These are phyloP conservation scores for baker's yeast (Saccharomyces cerevisiae) DNA, from an alignment of 805 yeast genomes.

Conservation along the genomic window DNA sequence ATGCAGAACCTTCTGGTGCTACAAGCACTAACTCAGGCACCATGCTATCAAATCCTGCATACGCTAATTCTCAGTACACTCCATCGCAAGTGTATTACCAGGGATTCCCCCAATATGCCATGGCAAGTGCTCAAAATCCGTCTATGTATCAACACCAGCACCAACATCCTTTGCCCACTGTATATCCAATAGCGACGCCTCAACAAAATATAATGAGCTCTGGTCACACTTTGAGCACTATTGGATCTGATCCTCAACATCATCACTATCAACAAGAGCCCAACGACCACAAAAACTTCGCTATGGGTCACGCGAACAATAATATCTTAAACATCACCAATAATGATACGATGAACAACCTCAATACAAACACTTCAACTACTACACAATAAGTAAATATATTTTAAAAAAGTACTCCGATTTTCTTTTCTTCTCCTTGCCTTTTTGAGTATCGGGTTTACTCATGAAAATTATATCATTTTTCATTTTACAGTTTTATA, in stretches of 20 bases:
- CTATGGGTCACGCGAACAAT: neutral
- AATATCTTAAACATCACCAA: neutral
- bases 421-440: neutral
- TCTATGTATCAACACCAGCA: constrained; percentile 1
- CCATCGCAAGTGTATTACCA: neutral
- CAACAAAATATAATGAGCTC: neutral
- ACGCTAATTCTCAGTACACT: neutral
- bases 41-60: neutral
- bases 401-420: neutral
- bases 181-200: neutral
- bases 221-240: neutral
- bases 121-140: neutral
- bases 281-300: neutral
- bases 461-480: neutral
- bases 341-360: neutral
- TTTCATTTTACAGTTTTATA: neutral
- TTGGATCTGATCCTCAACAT: neutral
- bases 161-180: constrained; percentile 4
- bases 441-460: neutral
- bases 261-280: neutral
- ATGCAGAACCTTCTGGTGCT: neutral
- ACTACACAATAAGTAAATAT: neutral
- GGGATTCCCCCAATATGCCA: neutral
- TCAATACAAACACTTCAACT: neutral
- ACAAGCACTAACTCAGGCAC: neutral